phyloP scores from a whole-genome alignment of 2,329 filamentous ascomycete species.

The Cladosporium cucumerinum region DNA sequence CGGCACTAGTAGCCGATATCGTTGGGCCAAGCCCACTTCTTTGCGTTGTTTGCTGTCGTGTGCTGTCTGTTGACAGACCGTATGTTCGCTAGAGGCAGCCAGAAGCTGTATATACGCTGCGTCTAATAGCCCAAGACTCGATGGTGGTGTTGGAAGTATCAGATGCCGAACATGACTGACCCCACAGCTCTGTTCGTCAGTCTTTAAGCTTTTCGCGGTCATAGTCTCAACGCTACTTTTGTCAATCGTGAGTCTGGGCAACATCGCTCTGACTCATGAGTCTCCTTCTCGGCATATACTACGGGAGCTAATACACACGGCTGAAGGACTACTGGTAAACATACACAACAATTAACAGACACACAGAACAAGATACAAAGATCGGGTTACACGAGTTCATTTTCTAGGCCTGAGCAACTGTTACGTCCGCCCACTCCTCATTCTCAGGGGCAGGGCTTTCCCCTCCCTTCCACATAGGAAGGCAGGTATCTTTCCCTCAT shows the following conservation, averaged over 20 bases:
- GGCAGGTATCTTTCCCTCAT: conserved; percentile 99
- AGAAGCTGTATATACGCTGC: background rate
- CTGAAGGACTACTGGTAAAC: background rate
- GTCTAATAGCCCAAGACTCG: background rate
- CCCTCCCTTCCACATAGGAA: conserved; percentile 58
- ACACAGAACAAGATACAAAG: background rate
- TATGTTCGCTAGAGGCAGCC: background rate
- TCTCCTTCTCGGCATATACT: background rate
- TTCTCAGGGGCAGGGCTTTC: conserved; percentile 86
- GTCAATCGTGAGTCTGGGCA: background rate
- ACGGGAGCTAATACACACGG: background rate
- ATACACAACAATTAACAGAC: background rate
- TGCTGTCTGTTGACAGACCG: background rate
- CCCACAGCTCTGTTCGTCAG: background rate
- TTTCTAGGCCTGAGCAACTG: conserved; percentile 29
- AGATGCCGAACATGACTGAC: background rate
- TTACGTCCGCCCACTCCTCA: conserved; percentile 27
- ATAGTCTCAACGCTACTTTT: too few species aligned
- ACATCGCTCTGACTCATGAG: background rate
- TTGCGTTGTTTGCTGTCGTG: background rate
- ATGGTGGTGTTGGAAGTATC: background rate
- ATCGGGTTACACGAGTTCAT: conserved; percentile 13
- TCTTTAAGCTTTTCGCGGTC: background rate
- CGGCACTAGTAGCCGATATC: conserved; percentile 15
- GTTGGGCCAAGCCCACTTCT: background rate